A percentile compares a stretch with the other conserved stretches of the same genome.
phyloP scores from a whole-genome alignment of 495 filamentous ascomycete genomes.

The Immersiella caudata region DNA sequence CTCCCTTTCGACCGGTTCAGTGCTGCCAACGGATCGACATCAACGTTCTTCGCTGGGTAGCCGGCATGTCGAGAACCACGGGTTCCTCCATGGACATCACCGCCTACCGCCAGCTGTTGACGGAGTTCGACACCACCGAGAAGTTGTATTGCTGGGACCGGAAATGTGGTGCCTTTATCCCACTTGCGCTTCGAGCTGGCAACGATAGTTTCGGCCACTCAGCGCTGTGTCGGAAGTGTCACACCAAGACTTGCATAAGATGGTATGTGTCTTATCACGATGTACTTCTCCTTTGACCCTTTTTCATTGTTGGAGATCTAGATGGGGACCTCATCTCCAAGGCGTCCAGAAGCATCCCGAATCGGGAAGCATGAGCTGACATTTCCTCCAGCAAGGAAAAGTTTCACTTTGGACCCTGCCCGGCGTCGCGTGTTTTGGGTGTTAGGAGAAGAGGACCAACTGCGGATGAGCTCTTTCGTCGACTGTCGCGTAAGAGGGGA shows the following conservation, averaged over 20 bases:
- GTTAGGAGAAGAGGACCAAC: background rate
- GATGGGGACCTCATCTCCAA: too few species aligned
- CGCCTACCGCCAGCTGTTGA: constrained; percentile 21
- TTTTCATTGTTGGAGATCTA: too few species aligned
- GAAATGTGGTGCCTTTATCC: constrained; percentile 29
- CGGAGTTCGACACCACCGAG: constrained; percentile 19
- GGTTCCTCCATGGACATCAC: background rate
- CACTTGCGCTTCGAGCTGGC: constrained; percentile 9
- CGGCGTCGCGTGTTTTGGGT: background rate
- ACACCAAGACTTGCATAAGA: constrained; percentile 16
- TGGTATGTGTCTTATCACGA: constrained; percentile 1
- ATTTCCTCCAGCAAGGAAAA: background rate
- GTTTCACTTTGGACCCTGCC: constrained; percentile 18
- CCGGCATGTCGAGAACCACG: background rate
- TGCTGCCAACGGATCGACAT: constrained; percentile 23
- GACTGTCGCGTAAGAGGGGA: background rate
- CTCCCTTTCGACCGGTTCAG: constrained; percentile 25
- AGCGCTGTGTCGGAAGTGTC: constrained; percentile 24
- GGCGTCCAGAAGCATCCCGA: too few species aligned
- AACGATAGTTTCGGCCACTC: background rate
- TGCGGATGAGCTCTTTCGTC: constrained; percentile 10
- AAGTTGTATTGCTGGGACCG: constrained; percentile 29
- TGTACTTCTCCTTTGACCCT: too few species aligned
- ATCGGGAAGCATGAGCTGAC: too few species aligned
- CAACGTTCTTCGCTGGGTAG: background rate